Conservation (phyloP, 2,329 filamentous ascomycete genomes). For the Chrysoporthe puriensis region DNA sequence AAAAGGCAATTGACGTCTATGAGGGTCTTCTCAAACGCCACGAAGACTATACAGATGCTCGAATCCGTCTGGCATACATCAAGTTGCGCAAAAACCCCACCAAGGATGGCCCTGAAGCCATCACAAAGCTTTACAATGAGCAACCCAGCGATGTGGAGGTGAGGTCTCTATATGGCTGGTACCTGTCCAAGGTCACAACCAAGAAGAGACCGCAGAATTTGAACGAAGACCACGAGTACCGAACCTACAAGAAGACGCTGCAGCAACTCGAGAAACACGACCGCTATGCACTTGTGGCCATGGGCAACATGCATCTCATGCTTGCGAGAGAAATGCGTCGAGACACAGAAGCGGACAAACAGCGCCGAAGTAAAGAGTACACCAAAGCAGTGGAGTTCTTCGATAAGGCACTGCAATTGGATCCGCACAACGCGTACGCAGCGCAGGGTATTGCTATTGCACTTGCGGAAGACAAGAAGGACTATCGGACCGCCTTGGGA, state of each 20-base stretch:
- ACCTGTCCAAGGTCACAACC: slow-evolving; percentile 76
- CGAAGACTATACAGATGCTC: slow-evolving; percentile 89
- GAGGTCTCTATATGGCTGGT: slow-evolving; percentile 93
- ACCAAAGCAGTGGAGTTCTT: slow-evolving; percentile 96
- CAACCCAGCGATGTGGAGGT: slow-evolving; percentile 88
- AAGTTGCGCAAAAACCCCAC: slow-evolving; percentile 78
- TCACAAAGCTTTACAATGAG: slow-evolving; percentile 83
- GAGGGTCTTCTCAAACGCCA: slow-evolving; percentile 84
- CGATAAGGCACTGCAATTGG: slow-evolving; percentile 93
- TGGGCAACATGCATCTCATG: slow-evolving; percentile 90
- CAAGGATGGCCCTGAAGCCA: slow-evolving; percentile 83
- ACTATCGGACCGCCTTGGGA: slow-evolving; percentile 77
- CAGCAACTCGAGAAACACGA: slow-evolving; percentile 97
- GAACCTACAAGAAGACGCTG: slow-evolving; percentile 94
- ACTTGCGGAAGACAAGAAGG: slow-evolving; percentile 91
- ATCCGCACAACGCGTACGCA: slow-evolving; percentile 92
- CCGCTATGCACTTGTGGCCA: slow-evolving; percentile 91
- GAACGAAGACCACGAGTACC: slow-evolving; percentile 86
- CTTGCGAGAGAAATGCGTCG: slow-evolving; percentile 93
- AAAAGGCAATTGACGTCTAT: slow-evolving; percentile 87
- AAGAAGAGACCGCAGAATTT: slow-evolving; percentile 83
- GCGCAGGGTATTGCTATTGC: slow-evolving; percentile 96
- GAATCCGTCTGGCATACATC: slow-evolving; percentile 87
- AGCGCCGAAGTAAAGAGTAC: slow-evolving; percentile 86
- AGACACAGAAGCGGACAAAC: slow-evolving; percentile 85